A percentile compares a stretch with the other conserved stretches of the same genome.
Conservation (phyloP, 306 rosid species). For the Calophaca sinica region DNA sequence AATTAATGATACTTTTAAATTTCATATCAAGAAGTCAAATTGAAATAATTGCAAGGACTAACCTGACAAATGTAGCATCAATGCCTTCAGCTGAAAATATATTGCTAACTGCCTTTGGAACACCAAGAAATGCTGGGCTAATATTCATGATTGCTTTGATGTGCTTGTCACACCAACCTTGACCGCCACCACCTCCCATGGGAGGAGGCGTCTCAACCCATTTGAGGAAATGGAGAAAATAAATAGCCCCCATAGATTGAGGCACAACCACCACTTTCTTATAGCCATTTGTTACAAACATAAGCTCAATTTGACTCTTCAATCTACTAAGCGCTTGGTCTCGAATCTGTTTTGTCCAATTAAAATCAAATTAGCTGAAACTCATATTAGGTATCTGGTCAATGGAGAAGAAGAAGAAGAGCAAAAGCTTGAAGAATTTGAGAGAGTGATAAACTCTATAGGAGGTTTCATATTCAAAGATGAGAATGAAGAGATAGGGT, state of each 20-base stretch:
- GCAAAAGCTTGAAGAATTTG: no score
- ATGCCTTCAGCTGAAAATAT: slow-evolving; percentile 71
- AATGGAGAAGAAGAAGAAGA: no score
- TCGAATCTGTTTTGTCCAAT: slow-evolving; percentile 64
- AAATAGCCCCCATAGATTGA: slow-evolving; percentile 77
- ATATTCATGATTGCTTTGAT: slow-evolving; percentile 85
- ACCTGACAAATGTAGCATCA: slow-evolving; percentile 66
- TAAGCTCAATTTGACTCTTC: slow-evolving; percentile 84
- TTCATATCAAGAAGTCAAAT: no score
- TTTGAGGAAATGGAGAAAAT: slow-evolving; percentile 86
- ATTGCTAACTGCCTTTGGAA: slow-evolving; percentile 70
- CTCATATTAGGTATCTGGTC: background rate
- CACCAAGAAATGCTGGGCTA: slow-evolving; percentile 77
- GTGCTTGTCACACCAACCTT: slow-evolving; percentile 78
- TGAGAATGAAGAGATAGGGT: no score
- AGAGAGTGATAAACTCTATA: no score
- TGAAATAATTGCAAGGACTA: slow-evolving; percentile 34
- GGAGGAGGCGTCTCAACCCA: slow-evolving; percentile 86
- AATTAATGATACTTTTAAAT: no score
- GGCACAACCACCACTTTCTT: slow-evolving; percentile 92
- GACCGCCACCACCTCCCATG: slow-evolving; percentile 81
- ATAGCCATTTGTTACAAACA: slow-evolving; percentile 66
- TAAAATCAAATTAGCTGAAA: slow-evolving; percentile 49
- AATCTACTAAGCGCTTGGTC: slow-evolving; percentile 77
- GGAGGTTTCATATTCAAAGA: no score